Conservation (phyloP, 257 asterid genomes). For the Nicotiana knightiana region DNA sequence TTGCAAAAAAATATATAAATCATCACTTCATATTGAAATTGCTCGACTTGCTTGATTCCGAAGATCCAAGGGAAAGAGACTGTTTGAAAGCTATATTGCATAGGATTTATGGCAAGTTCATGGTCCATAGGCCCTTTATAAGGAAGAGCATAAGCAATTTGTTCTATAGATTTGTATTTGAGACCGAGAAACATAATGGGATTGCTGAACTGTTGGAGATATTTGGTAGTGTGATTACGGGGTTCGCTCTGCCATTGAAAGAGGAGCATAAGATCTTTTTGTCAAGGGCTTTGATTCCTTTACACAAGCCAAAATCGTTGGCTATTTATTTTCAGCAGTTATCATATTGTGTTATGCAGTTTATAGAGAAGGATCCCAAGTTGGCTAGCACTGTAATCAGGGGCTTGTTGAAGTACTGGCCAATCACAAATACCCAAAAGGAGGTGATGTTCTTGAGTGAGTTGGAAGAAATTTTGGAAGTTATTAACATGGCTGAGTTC, state of each 20-base stretch:
- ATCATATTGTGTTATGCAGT: conserved; percentile 65
- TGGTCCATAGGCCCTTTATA: conserved; percentile 75
- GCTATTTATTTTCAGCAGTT: conserved; percentile 80
- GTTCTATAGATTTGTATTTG: conserved; percentile 60
- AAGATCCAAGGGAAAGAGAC: conserved; percentile 88
- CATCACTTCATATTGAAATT: conserved; percentile 54
- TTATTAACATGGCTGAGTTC: conserved; percentile 60
- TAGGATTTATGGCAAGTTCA: conserved; percentile 79
- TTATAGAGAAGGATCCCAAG: conserved; percentile 76
- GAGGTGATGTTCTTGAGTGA: conserved; percentile 91
- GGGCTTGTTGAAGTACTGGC: conserved; percentile 85
- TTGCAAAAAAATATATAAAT: conserved; percentile 62
- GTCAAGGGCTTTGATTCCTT: conserved; percentile 57
- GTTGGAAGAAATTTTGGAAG: conserved; percentile 77
- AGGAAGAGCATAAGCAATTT: conserved; percentile 63
- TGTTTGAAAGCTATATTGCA: conserved; percentile 72
- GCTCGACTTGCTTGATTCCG: conserved; percentile 74
- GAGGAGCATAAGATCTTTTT: conserved; percentile 82
- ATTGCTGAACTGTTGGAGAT: conserved; percentile 80
- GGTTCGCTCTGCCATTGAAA: conserved; percentile 79
- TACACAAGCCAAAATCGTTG: conserved; percentile 78
- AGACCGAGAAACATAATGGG: conserved; percentile 71
- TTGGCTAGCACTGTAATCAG: conserved; percentile 53
- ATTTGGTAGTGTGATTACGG: conserved; percentile 85
- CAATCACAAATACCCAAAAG: conserved; percentile 74